Evolutionary conservation across 1,284 basidiomycete species (phyloP), one percentile per base, ranked within the genome.

Genomic region (Neotropicomus parvogracilis): DNA sequence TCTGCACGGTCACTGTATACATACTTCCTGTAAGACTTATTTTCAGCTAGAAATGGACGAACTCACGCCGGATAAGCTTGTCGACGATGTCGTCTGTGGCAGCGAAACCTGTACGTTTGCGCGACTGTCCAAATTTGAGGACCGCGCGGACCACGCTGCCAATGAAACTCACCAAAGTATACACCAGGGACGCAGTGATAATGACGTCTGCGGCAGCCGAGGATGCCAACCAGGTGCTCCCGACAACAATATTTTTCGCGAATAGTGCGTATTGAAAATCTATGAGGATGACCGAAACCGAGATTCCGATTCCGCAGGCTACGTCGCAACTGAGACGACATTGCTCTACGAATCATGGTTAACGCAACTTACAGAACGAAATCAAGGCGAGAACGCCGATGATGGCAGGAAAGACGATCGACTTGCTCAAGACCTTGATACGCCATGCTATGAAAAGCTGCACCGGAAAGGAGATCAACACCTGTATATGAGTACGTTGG

Each of bases 381-480:
- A 66, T 55, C 0, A 75, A 6, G 2, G 73, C 61, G 6, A 79
- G 60, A 7, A 70, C 42, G 19, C 54, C 38, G 17, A 79, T 69
- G 38, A 76, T 20, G 3, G 49, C 40, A 1, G 74, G 63, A 6
- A 77, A 54, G 52, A 70, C 58, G 12, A 49, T 64, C 0, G 69
- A 72, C 47, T 69, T 72, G 4, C 69, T 77, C 44, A 80, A 63
- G 26, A 70, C 55, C 44, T 56, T 64, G 36, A 79, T 74, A 31
- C 77, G 67, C 74, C 75, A 79, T 0, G 75, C 75, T 28, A 78
- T 75, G 62, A 79, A 80, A 7, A 75, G 44, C 54, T 80, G 78
- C 2, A 78, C 76, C 0, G 77, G 75, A 0, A 71, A 72, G 4
- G 78, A 78, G 21, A 77, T 64, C 8, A 70, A 57, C 2, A 75